Base-by-base conservation (phyloP, 2,329 filamentous ascomycete species). In the Hymenoscyphus occultus region DNA sequence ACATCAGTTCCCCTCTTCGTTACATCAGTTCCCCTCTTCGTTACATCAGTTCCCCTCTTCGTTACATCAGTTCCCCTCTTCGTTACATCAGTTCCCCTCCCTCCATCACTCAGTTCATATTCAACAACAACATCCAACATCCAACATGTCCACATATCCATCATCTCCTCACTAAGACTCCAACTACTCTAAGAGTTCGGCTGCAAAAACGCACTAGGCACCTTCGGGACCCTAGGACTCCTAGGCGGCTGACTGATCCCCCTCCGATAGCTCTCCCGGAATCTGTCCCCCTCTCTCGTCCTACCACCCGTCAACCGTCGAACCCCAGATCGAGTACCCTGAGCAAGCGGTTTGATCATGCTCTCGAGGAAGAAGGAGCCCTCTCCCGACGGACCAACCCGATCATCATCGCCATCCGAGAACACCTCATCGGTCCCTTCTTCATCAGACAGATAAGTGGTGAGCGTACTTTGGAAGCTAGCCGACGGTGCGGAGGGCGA, bases 381-480 rank as follows among this genome's bases (percentile, higher is more conserved):
- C 63, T 75, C 74, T 3, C 69, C 69, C 2, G 69, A 57, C 7
- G 66, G 56, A 16, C 69, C 56, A 6, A 72, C 59, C 72, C 87
- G 80, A 71, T 87, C 80, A 75, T 93, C 90, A 75, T 93, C 90
- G 14, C 87, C 87, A 69, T 97, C 94, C 0, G 92, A 96, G 70
- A 94, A 89, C 0, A 90, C 83, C 61, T 90, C 91, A 54, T 91
- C 88, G 1, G 82, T 80, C 56, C 84, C 22, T 70, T 97, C 93
- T 64, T 96, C 92, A 65, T 96, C 90, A 0, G 90, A 92, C 2
- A 87, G 81, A 59, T 91, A 83, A 13, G 90, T 86, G 45, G 81
- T 82, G 63, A 85, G 81, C 40, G 82, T 82, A 12, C 80, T 76
- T 67, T 86, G 81, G 71, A 85, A 83, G 7, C 82, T 83, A 5